Conservation (phyloP, 176 grass and related monocot genomes). For the Oryza punctata region DNA sequence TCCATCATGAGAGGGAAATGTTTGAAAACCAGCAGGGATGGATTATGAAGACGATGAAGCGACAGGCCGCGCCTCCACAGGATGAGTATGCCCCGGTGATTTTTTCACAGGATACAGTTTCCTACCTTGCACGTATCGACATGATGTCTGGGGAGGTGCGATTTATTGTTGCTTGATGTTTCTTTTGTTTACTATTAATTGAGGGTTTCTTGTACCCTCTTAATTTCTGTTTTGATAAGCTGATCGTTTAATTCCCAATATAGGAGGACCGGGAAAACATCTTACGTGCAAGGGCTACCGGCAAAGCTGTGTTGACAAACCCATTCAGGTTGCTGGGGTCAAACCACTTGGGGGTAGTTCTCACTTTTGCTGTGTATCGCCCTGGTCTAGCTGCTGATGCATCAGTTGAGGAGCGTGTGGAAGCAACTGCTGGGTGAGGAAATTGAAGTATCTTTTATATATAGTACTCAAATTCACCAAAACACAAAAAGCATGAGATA, state of each 20-base stretch:
- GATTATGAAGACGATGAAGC: constrained; percentile 83
- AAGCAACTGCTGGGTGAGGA: constrained; percentile 91
- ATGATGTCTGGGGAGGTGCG: constrained; percentile 94
- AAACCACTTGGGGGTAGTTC: constrained; percentile 93
- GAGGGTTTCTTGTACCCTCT: neutral
- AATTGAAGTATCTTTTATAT: neutral
- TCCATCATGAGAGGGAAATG: constrained; percentile 70
- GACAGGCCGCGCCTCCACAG: constrained; percentile 54
- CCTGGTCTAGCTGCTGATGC: constrained; percentile 67
- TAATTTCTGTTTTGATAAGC: neutral
- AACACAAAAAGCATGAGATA: neutral
- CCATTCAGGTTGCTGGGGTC: constrained; percentile 90
- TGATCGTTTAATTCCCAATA: constrained; percentile 16
- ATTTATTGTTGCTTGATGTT: constrained; percentile 16
- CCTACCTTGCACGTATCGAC: constrained; percentile 80
- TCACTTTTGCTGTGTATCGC: constrained; percentile 92
- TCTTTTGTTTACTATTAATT: constrained; percentile 5
- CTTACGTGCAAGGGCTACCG: constrained; percentile 76
- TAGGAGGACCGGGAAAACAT: constrained; percentile 96
- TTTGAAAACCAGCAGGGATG: constrained; percentile 90
- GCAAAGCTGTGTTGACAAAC: constrained; percentile 90
- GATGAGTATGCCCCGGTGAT: constrained; percentile 90
- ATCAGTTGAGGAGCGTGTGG: constrained; percentile 69
- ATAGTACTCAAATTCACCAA: neutral
- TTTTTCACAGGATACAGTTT: constrained; percentile 87